A percentile compares a stretch with the other conserved stretches of the same genome.
phyloP scores from a whole-genome alignment of 2,329 filamentous ascomycete genomes.

The Aspergillus costaricaensis region DNA sequence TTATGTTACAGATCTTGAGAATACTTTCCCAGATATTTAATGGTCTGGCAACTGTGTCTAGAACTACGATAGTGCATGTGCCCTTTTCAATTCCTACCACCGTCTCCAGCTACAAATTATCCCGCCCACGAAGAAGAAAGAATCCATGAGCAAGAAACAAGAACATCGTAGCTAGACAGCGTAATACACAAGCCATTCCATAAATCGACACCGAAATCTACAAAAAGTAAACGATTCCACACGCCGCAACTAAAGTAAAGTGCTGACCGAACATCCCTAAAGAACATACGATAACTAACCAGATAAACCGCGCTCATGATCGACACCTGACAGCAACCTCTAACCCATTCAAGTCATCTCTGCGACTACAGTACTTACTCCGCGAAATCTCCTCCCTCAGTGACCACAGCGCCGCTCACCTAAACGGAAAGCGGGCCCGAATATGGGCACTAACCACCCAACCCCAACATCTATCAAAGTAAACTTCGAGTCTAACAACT shows the following conservation, averaged over 20 bases:
- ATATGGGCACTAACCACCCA: neutral
- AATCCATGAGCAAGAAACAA: too few relatives aligned
- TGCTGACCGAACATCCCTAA: neutral
- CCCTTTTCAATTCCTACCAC: too few relatives aligned
- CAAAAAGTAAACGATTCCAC: neutral
- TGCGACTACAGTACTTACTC: neutral
- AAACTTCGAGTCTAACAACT: neutral
- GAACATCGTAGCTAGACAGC: too few relatives aligned
- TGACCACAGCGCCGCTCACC: too few relatives aligned
- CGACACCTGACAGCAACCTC: neutral
- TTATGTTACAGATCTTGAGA: too few relatives aligned
- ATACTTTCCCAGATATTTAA: too few relatives aligned
- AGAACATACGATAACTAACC: neutral
- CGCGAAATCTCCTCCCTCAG: neutral
- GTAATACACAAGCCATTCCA: too few relatives aligned
- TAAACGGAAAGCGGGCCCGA: neutral
- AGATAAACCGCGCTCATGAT: neutral
- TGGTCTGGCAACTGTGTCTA: too few relatives aligned
- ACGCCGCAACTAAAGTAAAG: neutral
- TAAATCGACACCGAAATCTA: too few relatives aligned
- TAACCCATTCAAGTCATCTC: neutral
- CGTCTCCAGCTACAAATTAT: too few relatives aligned
- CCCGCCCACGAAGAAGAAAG: too few relatives aligned
- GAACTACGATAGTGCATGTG: too few relatives aligned
- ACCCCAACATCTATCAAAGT: neutral